phyloP scores from a whole-genome alignment of 805 yeast genomes.

The Yueomyces sp. region DNA sequence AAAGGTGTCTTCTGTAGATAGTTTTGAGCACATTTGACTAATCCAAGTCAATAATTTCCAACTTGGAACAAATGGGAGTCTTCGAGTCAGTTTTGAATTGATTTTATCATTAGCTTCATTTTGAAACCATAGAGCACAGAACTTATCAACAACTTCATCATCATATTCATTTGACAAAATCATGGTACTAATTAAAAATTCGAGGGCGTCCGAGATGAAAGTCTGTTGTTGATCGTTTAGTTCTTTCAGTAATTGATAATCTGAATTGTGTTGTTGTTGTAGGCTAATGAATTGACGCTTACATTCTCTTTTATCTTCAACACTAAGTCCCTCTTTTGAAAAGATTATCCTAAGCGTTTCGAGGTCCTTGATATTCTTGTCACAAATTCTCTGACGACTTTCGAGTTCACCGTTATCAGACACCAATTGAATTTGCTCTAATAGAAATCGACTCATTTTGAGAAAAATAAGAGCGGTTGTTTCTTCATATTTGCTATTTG shows the following conservation, averaged over 20 bases:
- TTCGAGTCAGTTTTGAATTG: conserved; percentile 28
- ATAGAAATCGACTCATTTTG: conserved; percentile 62
- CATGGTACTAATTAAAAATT: conserved; percentile 46
- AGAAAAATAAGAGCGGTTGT: conserved; percentile 37
- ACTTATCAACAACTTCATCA: conserved; percentile 54
- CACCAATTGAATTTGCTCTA: conserved; percentile 39
- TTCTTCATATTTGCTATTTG: conserved; percentile 8
- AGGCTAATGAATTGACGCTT: conserved; percentile 38
- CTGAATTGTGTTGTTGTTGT: conserved; percentile 35
- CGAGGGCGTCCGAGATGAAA: conserved; percentile 41
- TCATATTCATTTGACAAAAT: conserved; percentile 29
- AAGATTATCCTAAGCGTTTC: conserved; percentile 34
- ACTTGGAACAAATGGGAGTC: conserved; percentile 35
- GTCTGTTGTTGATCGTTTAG: conserved; percentile 27
- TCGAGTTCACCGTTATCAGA: conserved; percentile 32
- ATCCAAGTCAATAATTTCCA: conserved; percentile 67
- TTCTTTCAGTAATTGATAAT: conserved; percentile 31
- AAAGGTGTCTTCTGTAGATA: conserved; percentile 32
- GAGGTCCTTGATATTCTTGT: conserved; percentile 33
- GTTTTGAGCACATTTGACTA: conserved; percentile 64
- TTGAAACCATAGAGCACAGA: conserved; percentile 76
- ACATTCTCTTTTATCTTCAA: conserved; percentile 39
- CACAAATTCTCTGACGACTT: conserved; percentile 28
- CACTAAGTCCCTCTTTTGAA: conserved; percentile 27
- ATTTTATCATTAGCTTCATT: conserved; percentile 33